phyloP scores from a whole-genome alignment of 2,329 filamentous ascomycete genomes.

The Sporothrix luriei region DNA sequence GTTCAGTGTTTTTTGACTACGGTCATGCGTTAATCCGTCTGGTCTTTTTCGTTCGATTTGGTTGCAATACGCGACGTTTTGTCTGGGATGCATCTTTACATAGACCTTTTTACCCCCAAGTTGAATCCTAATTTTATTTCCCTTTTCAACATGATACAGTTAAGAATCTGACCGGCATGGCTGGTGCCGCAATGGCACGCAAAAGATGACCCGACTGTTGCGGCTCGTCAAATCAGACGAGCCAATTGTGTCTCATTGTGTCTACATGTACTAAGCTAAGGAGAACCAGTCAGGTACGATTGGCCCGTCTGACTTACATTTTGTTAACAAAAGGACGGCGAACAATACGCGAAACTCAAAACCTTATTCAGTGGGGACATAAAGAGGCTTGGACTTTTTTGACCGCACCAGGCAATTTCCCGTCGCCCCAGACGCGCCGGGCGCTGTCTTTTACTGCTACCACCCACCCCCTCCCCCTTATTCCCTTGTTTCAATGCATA shows the following conservation, averaged over 20 bases:
- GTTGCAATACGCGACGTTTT: too few species aligned
- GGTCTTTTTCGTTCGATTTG: background rate
- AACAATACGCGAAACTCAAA: background rate
- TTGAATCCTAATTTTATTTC: background rate
- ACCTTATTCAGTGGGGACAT: conserved; percentile 17
- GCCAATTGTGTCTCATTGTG: too few species aligned
- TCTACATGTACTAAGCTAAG: too few species aligned
- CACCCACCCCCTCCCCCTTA: too few species aligned
- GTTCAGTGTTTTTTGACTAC: background rate
- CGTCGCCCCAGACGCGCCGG: background rate
- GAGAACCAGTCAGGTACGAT: background rate
- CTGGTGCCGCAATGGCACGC: too few species aligned
- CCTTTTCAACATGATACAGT: background rate
- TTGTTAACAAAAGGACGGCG: background rate
- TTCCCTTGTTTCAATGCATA: background rate
- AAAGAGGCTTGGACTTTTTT: background rate
- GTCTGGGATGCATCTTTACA: background rate
- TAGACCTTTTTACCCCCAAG: background rate
- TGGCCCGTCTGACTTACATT: background rate
- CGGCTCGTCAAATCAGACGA: too few species aligned
- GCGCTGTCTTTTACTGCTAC: too few species aligned
- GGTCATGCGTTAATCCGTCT: too few species aligned
- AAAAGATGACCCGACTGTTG: background rate
- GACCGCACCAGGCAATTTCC: conserved; percentile 1
- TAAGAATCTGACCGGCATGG: too few species aligned